Percentiles rank a stretch among this genome's conserved stretches.
Evolutionary conservation across 2,329 filamentous ascomycete species (phyloP).

Genomic region (Apiospora saccharicola): DNA sequence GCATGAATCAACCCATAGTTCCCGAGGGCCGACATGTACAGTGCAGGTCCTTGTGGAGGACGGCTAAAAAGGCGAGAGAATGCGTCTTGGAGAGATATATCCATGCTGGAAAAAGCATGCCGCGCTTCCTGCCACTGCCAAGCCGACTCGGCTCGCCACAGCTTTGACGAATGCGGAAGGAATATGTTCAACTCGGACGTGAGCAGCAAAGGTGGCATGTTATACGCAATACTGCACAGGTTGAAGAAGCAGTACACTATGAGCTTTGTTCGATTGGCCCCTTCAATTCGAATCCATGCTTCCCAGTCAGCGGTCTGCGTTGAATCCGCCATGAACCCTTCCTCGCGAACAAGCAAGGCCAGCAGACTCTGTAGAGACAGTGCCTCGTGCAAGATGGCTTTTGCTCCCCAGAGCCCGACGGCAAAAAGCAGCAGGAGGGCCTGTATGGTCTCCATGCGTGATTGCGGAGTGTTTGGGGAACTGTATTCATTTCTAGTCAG

Average conservation of each 20-base stretch:
- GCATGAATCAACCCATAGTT: constrained; percentile 78
- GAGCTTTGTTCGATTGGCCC: constrained; percentile 64
- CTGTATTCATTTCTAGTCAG: constrained; percentile 42
- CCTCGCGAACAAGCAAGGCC: constrained; percentile 65
- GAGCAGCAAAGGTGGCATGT: constrained; percentile 64
- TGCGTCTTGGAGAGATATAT: constrained; percentile 64
- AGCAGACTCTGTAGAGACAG: constrained; percentile 66
- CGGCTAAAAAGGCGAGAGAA: constrained; percentile 63
- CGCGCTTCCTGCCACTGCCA: constrained; percentile 68
- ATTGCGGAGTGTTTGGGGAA: constrained; percentile 65
- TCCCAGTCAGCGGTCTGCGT: constrained; percentile 64
- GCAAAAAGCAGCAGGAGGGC: constrained; percentile 67
- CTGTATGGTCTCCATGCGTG: constrained; percentile 70
- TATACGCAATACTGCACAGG: constrained; percentile 67
- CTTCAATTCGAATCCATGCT: constrained; percentile 65
- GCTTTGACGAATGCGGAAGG: constrained; percentile 60
- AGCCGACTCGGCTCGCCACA: constrained; percentile 64
- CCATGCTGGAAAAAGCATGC: constrained; percentile 57
- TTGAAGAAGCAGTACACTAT: constrained; percentile 70
- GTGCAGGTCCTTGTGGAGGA: constrained; percentile 54
- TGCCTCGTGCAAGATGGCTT: constrained; percentile 66
- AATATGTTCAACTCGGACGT: constrained; percentile 65
- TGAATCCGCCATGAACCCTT: constrained; percentile 59
- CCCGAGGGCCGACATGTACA: constrained; percentile 65
- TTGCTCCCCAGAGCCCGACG: constrained; percentile 67